Evolutionary conservation across 2,329 filamentous ascomycete genomes (phyloP).

Genomic region (Hirsutella thompsonii): DNA sequence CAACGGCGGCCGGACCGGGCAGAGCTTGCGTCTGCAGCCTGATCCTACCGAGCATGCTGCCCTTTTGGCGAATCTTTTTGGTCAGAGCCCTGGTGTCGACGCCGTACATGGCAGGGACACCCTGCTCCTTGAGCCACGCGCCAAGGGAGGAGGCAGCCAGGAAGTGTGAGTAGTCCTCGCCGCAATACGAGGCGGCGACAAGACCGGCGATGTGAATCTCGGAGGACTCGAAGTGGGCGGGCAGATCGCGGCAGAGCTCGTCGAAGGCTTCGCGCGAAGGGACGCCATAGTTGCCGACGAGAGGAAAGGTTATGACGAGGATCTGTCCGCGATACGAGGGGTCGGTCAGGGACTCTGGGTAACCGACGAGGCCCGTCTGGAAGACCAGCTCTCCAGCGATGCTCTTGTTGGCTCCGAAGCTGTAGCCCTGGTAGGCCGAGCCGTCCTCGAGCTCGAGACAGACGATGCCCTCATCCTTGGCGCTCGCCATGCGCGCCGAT

Average conservation of each 20-base stretch:
- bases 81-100: constrained; percentile 90
- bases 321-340: constrained; percentile 88
- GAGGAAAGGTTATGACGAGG: constrained; percentile 87
- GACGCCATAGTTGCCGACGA: constrained; percentile 96
- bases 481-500: constrained; percentile 42
- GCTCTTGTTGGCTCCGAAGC: constrained; percentile 92
- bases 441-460: constrained; percentile 91
- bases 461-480: constrained; percentile 49
- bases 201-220: constrained; percentile 91
- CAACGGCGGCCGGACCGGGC: constrained; percentile 23
- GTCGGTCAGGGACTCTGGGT: constrained; percentile 85
- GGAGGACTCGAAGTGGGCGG: constrained; percentile 83
- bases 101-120: constrained; percentile 84
- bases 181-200: constrained; percentile 80
- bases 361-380: constrained; percentile 98
- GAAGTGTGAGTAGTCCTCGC: constrained; percentile 92
- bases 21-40: constrained; percentile 48
- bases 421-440: constrained; percentile 82
- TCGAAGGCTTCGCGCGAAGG: constrained; percentile 78
- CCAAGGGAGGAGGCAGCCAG: constrained; percentile 83
- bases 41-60: constrained; percentile 92
- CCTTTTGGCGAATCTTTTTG: constrained; percentile 85
- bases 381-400: constrained; percentile 96
- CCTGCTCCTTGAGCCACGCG: constrained; percentile 92
- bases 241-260: constrained; percentile 71